These are phyloP conservation scores for Clitopilus hobsonii DNA, from an alignment of 768 basidiomycete species.

Conservation along the genomic window DNA sequence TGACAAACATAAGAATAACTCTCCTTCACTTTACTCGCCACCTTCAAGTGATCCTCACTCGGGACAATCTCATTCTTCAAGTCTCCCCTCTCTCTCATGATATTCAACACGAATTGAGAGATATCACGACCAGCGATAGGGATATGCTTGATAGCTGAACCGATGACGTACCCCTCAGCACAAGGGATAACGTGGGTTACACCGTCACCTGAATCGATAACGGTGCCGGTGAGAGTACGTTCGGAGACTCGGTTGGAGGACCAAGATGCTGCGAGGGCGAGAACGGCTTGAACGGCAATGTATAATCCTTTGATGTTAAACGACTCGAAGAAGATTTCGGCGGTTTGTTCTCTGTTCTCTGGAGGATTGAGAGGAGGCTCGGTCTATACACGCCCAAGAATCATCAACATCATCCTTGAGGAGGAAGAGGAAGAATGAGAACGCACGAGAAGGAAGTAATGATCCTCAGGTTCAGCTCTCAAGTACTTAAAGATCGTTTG, in stretches of 20 bases:
- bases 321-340: constrained; percentile 99
- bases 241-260: constrained; percentile 85
- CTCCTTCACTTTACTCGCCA: constrained; percentile 95
- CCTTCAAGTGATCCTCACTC: constrained; percentile 88
- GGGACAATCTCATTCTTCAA: constrained; percentile 86
- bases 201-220: constrained; percentile 98
- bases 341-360: constrained; percentile 98
- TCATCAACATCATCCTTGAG: neutral
- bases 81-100: constrained; percentile 94
- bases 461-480: constrained; percentile 97
- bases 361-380: constrained; percentile 98
- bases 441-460: constrained; percentile 93
- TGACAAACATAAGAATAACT: constrained; percentile 98
- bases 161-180: constrained; percentile 98
- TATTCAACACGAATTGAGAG: constrained; percentile 91
- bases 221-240: constrained; percentile 92
- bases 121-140: constrained; percentile 98
- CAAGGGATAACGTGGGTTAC: constrained; percentile 97
- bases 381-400: constrained; percentile 61
- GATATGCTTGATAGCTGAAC: constrained; percentile 97
- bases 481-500: constrained; percentile 99
- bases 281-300: constrained; percentile 97
- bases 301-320: constrained; percentile 99
- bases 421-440: neutral
- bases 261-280: constrained; percentile 98